Percentiles rank a stretch among this genome's conserved stretches.
phyloP scores from a whole-genome alignment of 2,329 filamentous ascomycete genomes.

The Fusarium xylarioides region DNA sequence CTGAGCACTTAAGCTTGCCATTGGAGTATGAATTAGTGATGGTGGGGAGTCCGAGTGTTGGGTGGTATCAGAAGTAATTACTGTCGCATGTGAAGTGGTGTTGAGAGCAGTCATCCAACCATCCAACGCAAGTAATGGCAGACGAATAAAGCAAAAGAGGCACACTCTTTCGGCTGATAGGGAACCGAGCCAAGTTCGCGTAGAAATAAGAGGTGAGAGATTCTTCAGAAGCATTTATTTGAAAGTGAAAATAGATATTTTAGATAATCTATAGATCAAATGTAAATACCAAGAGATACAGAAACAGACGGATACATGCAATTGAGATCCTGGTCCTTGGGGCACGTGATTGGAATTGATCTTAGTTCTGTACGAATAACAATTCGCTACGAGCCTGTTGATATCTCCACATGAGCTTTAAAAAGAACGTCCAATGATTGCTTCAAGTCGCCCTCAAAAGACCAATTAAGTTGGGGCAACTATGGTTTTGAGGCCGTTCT shows the following conservation, averaged over 20 bases:
- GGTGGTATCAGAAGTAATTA: constrained; percentile 9
- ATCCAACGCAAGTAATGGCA: background rate
- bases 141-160: background rate
- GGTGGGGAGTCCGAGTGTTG: constrained; percentile 10
- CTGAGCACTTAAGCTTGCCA: constrained; percentile 7
- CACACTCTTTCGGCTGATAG: background rate
- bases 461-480: background rate
- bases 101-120: constrained; percentile 11
- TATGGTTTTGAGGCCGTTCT: background rate
- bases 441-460: background rate
- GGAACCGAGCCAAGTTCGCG: background rate
- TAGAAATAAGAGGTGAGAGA: background rate
- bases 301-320: background rate
- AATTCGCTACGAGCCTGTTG: background rate
- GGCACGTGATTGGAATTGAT: constrained; percentile 7
- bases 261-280: background rate
- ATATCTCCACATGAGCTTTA: constrained; percentile 19
- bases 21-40: constrained; percentile 14
- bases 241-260: background rate
- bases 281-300: background rate
- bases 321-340: background rate
- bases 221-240: background rate
- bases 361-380: background rate
- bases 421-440: constrained; percentile 11
- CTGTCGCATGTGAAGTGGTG: constrained; percentile 20